phyloP scores from a whole-genome alignment of 805 yeast genomes.

The Yamadazyma kitorensis region DNA sequence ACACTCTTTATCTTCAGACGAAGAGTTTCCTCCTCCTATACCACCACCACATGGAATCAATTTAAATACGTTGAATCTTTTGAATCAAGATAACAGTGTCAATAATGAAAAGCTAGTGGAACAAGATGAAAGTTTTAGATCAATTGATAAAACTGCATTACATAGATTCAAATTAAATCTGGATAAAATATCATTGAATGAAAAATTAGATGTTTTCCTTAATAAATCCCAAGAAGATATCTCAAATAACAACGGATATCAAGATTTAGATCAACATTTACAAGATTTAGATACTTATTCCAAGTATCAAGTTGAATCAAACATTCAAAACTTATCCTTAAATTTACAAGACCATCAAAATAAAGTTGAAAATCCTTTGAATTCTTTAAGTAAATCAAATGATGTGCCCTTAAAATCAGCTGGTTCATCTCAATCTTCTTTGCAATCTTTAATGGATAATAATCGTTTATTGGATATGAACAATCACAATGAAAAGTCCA shows the following conservation, averaged over 20 bases:
- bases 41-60: slow-evolving; percentile 26
- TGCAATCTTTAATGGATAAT: slow-evolving; percentile 29
- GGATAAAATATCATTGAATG: slow-evolving; percentile 37
- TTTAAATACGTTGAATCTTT: slow-evolving; percentile 7
- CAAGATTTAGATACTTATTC: slow-evolving; percentile 24
- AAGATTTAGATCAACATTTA: slow-evolving; percentile 33
- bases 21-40: slow-evolving; percentile 22
- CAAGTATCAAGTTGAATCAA: slow-evolving; percentile 25
- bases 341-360: slow-evolving; percentile 21
- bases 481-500: slow-evolving; percentile 13
- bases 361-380: slow-evolving; percentile 30
- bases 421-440: slow-evolving; percentile 41
- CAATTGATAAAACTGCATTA: slow-evolving; percentile 10
- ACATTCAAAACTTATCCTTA: slow-evolving; percentile 34
- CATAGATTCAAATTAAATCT: slow-evolving; percentile 19
- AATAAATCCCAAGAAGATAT: slow-evolving; percentile 6
- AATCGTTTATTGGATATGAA: slow-evolving; percentile 26
- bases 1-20: slow-evolving; percentile 14
- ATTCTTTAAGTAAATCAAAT: slow-evolving; percentile 25
- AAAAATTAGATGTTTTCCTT: slow-evolving; percentile 44
- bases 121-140: slow-evolving; percentile 12
- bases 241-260: slow-evolving; percentile 1
- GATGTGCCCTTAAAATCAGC: slow-evolving; percentile 25
- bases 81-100: slow-evolving; percentile 9
- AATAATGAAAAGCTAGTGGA: slow-evolving; percentile 9